phyloP scores from a whole-genome alignment of 176 grass and related monocot species.

The Oryza punctata region DNA sequence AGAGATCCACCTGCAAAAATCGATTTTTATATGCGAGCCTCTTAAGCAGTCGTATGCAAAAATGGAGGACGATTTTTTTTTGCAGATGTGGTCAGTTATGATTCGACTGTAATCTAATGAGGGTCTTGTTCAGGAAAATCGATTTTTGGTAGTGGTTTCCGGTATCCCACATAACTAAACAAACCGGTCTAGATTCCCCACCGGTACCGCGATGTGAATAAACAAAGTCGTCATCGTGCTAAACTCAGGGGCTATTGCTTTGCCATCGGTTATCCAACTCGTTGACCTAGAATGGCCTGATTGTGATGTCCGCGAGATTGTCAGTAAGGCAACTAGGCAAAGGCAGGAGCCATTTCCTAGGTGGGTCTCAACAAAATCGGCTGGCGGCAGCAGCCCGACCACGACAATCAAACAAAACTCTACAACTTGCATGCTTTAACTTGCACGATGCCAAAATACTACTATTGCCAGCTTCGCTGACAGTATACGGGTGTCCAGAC shows the following conservation, averaged over 20 bases:
- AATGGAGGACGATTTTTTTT: no score
- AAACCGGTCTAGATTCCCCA: conserved; percentile 30
- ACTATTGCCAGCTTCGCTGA: background rate
- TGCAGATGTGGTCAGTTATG: no score
- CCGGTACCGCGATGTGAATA: background rate
- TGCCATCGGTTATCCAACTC: background rate
- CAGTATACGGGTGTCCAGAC: background rate
- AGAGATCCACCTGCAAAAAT: no score
- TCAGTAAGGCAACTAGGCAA: background rate
- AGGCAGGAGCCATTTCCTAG: background rate
- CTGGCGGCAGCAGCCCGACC: background rate
- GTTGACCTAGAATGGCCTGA: background rate
- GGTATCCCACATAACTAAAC: conserved; percentile 25
- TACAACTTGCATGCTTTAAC: background rate
- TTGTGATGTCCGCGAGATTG: background rate
- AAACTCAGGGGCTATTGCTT: background rate
- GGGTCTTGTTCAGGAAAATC: no score
- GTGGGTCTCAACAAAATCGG: background rate
- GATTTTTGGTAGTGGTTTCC: no score
- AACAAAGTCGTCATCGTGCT: background rate
- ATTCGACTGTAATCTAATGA: no score
- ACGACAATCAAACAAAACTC: background rate
- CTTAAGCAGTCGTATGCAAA: no score
- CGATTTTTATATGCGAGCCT: no score
- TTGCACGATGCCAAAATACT: background rate